Evolutionary conservation across 176 grass and related monocot genomes (phyloP), one percentile per base, ranked within the genome.

Genomic region (Cenchrus fungigraminus): DNA sequence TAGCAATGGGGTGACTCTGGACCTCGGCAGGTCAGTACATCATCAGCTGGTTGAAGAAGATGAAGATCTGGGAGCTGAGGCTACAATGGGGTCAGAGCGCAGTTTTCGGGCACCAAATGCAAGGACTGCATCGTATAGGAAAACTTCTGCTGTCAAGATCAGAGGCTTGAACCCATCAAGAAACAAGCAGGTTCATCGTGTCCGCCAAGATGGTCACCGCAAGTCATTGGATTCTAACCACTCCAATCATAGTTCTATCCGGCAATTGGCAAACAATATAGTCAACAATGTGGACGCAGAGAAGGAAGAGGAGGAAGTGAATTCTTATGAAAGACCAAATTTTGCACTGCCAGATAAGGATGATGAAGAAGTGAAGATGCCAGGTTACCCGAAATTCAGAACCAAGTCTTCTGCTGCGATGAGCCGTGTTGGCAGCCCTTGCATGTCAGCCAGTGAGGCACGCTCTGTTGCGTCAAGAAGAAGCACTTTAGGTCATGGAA

Each of bases 371-470:
- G 85, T 83, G 55, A 90, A 81, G 71, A 86, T 84, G 68, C 80
- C 81, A 69, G 4, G 20, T 9, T 52, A 82, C 80, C 79, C 73
- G 65, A 92, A 92, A 88, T 92, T 78, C 79, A 86, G 76, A 67
- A 92, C 51, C 71, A 94, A 88, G 79, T 74, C 90, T 37, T 85
- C 90, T 63, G 81, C 91, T 79, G 84, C 89, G 43, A 88, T 92
- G 84, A 94, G 91, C 70, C 78, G 74, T n/a, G 84, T 81, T 0
- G 91, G 86, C 49, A 98, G 97, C 66, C 97, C 97, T 19, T 98
- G 87, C 83, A 87, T 94, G 67, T 98, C 93, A 14, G 67, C 65
- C 5, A 94, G 90, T 77, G 96, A 98, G 86, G 78, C 89, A 67
- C 89, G 55, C 40, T 94, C 90, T 16, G 86, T 74, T 79, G 74